Conservation (phyloP, 208 protist species). For the Phytomonas sp. region DNA sequence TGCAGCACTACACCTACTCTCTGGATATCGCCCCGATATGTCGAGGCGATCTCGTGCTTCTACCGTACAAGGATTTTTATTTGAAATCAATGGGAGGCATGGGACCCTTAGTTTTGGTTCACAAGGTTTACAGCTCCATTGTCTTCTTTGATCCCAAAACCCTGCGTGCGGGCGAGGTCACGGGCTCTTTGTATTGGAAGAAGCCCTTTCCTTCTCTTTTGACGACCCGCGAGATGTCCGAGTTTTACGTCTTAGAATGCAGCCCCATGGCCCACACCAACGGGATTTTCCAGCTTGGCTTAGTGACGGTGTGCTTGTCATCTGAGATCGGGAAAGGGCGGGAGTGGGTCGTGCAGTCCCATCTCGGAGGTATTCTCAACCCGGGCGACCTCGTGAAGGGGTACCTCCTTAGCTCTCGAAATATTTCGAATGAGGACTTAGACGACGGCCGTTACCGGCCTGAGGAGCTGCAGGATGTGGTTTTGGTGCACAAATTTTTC, state of each 20-base stretch:
- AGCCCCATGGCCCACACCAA: constrained; percentile 69
- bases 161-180: constrained; percentile 90
- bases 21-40: constrained; percentile 98
- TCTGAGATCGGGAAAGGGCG: constrained; percentile 94
- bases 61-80: constrained; percentile 87
- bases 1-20: constrained; percentile 96
- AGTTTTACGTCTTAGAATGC: constrained; percentile 96
- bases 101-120: constrained; percentile 90
- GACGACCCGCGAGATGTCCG: constrained; percentile 77
- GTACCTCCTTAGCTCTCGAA: constrained; percentile 85
- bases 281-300: constrained; percentile 81
- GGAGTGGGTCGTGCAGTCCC: constrained; percentile 87
- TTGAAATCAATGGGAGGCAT: constrained; percentile 76
- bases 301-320: constrained; percentile 93
- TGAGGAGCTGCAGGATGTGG: constrained; percentile 82
- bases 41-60: constrained; percentile 90
- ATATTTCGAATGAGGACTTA: constrained; percentile 90
- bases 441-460: constrained; percentile 58
- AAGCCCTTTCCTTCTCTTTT: constrained; percentile 86
- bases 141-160: constrained; percentile 96
- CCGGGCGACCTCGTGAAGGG: constrained; percentile 93
- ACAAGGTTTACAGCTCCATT: constrained; percentile 92
- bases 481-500: constrained; percentile 93
- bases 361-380: constrained; percentile 91
- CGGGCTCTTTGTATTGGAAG: constrained; percentile 89